Conservation (phyloP, 2,329 filamentous ascomycete genomes). For the Grosmannia serpens region DNA sequence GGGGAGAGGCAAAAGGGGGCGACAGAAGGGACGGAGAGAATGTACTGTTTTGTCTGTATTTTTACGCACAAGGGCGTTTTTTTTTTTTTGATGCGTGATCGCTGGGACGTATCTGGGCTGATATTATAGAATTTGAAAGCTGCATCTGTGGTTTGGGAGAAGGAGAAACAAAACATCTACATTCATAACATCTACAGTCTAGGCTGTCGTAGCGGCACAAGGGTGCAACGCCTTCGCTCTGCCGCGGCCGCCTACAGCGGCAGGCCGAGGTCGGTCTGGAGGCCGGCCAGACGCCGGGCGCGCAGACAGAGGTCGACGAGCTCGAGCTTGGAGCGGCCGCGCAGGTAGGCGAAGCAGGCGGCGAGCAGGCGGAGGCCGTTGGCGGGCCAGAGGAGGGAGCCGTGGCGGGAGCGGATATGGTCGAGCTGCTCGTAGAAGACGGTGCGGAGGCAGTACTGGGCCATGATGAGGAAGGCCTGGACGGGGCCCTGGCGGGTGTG, state of each 20-base stretch:
- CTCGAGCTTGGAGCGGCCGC: conserved; percentile 52
- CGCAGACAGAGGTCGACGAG: conserved; percentile 51
- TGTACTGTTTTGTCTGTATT: background rate
- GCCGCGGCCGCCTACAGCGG: background rate
- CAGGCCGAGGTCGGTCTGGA: conserved; percentile 4
- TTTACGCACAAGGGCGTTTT: background rate
- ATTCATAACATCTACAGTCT: too few species aligned
- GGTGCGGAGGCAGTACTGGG: conserved; percentile 54
- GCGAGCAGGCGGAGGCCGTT: conserved; percentile 42
- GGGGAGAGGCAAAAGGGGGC: background rate
- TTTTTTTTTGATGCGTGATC: too few species aligned
- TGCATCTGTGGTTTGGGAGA: background rate
- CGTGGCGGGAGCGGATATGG: conserved; percentile 34
- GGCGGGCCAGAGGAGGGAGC: conserved; percentile 46
- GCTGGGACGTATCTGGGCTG: background rate
- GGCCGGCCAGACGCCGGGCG: conserved; percentile 35
- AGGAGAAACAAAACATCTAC: too few species aligned
- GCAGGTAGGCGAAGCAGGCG: conserved; percentile 46
- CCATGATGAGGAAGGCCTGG: conserved; percentile 55
- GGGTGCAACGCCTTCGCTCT: too few species aligned
- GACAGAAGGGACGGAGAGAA: background rate
- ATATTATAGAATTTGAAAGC: background rate
- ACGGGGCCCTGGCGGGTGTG: conserved; percentile 60
- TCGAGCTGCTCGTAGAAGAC: conserved; percentile 56
- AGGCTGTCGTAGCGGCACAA: too few species aligned